Base-by-base conservation (phyloP, 148 eudicot genomes). In the Simmondsia chinensis region DNA sequence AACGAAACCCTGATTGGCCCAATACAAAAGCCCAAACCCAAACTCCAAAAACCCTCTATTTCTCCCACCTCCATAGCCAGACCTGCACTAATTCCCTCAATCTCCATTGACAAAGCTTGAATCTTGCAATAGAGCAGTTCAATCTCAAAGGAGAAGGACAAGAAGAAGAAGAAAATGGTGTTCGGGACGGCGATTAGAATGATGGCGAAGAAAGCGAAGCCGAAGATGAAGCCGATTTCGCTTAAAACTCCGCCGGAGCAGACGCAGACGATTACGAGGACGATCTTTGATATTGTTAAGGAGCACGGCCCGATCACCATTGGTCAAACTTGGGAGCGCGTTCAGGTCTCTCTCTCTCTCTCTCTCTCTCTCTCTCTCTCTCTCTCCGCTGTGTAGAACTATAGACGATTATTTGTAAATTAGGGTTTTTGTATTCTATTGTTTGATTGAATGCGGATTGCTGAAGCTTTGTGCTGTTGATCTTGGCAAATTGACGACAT, bases 241-340 rank as follows among this genome's bases (percentile, higher is more conserved):
- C 80, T 83, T 27, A 70, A 68, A 38, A 58, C 72, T 2, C 80
- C 84, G 28, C 96, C 86, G 0, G 88, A 87, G 66, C 88, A 83
- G 48, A 83, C 83, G 13, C 94, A 80, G 64, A 88, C 94, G 1
- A 83, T 80, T 20, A 88, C 91, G 2, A 70, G 94, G 27, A 66
- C 56, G 9, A 70, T 88, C 33, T 88, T 88, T 28, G 87, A 83
- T 28, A 69, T 83, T 36, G 48, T 88, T 28, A 88, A 78, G 73
- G 91, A 88, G 25, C 94, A 88, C 37, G 97, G 94, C 18, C 97
- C 94, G 44, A 83, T 88, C 45, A 65, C 83, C 50, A 56, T 88
- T 10, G 77, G 83, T 4, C 83, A 88, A 32, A 76, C 91, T 16
- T 88, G 97, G 94, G 76, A 75, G 2, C 79, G 70, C 15, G 70